These are phyloP conservation scores for Collariella sp. DNA, from an alignment of 495 filamentous ascomycete species.

Conservation along the genomic window DNA sequence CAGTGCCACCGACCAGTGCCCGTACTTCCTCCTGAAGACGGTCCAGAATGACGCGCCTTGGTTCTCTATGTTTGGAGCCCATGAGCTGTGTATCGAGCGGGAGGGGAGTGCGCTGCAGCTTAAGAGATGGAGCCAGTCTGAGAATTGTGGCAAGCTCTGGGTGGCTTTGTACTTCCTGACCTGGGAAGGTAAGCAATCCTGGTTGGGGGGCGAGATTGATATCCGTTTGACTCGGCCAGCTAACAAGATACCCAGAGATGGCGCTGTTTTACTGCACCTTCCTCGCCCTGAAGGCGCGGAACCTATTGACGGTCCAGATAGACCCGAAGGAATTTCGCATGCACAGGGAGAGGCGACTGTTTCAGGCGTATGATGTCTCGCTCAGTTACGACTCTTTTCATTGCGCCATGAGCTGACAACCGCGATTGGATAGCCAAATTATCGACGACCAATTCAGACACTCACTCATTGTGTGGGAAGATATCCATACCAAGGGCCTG, in stretches of 20 bases:
- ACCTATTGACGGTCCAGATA: slow-evolving; percentile 43
- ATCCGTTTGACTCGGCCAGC: background rate
- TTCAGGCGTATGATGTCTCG: slow-evolving; percentile 51
- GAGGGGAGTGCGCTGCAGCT: slow-evolving; percentile 41
- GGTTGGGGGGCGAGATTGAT: background rate
- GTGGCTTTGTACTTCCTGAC: slow-evolving; percentile 45
- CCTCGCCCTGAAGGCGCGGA: slow-evolving; percentile 63
- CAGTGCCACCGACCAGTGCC: slow-evolving; percentile 31
- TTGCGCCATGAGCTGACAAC: background rate
- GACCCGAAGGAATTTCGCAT: slow-evolving; percentile 53
- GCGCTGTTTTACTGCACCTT: slow-evolving; percentile 74
- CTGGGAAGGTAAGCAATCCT: slow-evolving; percentile 41
- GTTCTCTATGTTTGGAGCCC: slow-evolving; percentile 39
- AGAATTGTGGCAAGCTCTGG: slow-evolving; percentile 41
- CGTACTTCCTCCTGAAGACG: slow-evolving; percentile 36
- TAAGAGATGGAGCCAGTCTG: slow-evolving; percentile 39
- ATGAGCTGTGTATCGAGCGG: slow-evolving; percentile 43
- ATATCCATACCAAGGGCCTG: slow-evolving; percentile 53
- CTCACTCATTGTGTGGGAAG: slow-evolving; percentile 62
- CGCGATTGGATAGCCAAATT: slow-evolving; percentile 47
- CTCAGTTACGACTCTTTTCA: background rate
- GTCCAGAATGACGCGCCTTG: slow-evolving; percentile 34
- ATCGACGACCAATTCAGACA: slow-evolving; percentile 62
- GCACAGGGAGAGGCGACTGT: slow-evolving; percentile 55
- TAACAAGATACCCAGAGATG: slow-evolving; percentile 42